A percentile compares a stretch with the other conserved stretches of the same genome.
Conservation (phyloP, 2,329 filamentous ascomycete species). For the Colletotrichum incanum region DNA sequence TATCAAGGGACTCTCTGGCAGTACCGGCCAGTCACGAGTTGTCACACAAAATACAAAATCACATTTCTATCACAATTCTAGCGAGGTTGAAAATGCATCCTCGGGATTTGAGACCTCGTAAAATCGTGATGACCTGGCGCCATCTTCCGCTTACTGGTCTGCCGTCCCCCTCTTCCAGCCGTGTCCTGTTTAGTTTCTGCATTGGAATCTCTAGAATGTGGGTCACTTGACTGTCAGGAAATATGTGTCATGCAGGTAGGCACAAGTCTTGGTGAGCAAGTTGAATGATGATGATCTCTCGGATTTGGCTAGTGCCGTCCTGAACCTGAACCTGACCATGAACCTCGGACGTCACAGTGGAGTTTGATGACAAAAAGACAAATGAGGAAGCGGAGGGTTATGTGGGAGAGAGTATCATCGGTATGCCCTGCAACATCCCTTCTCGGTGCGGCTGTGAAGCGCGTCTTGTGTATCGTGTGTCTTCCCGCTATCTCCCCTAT, state of each 20-base stretch:
- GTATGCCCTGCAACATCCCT: neutral
- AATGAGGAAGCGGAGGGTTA: neutral
- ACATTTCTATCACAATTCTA: too few relatives aligned
- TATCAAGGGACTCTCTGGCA: too few relatives aligned
- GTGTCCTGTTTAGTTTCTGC: too few relatives aligned
- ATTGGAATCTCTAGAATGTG: neutral
- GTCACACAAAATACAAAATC: too few relatives aligned
- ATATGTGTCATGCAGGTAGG: neutral
- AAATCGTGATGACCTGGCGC: too few relatives aligned
- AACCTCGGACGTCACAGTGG: neutral
- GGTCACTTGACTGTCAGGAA: neutral
- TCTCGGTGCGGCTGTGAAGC: conserved; percentile 26
- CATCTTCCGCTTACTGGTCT: too few relatives aligned
- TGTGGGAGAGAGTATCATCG: neutral
- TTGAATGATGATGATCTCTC: neutral
- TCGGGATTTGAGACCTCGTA: too few relatives aligned
- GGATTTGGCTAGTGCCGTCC: neutral
- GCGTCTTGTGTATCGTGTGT: conserved; percentile 24
- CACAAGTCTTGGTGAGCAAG: neutral
- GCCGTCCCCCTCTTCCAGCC: too few relatives aligned
- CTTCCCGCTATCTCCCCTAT: conserved; percentile 3
- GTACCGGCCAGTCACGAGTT: too few relatives aligned
- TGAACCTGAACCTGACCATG: neutral
- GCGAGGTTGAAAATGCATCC: too few relatives aligned
- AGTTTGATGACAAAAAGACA: neutral